Conservation (phyloP, 2,329 filamentous ascomycete species). For the Graphilbum ipis-grandicollis region DNA sequence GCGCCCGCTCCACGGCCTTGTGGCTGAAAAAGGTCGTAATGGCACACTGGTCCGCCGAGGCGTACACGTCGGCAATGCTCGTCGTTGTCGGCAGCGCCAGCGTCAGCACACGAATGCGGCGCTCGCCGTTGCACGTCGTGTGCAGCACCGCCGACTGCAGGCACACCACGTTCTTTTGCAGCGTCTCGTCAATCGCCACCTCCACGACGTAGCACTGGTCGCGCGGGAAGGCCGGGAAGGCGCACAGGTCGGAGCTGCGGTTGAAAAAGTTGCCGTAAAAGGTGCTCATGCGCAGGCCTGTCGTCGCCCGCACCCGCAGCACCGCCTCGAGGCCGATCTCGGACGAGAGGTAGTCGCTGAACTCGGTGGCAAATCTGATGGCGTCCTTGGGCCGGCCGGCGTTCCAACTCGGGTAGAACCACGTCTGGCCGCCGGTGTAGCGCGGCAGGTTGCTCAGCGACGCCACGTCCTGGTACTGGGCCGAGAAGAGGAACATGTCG, state of each 20-base stretch:
- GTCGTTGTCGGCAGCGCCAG: constrained; percentile 85
- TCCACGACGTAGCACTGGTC: constrained; percentile 97
- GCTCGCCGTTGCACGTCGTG: constrained; percentile 93
- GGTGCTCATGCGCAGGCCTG: constrained; percentile 85
- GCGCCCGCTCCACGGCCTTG: constrained; percentile 83
- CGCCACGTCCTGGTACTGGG: constrained; percentile 92
- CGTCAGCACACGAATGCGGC: constrained; percentile 87
- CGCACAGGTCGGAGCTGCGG: constrained; percentile 88
- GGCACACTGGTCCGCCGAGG: constrained; percentile 84
- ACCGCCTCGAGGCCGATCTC: constrained; percentile 96
- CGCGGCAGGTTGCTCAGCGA: constrained; percentile 87
- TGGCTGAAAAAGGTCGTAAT: constrained; percentile 91
- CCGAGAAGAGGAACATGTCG: constrained; percentile 94
- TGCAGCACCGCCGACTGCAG: constrained; percentile 90
- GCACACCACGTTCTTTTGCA: constrained; percentile 82
- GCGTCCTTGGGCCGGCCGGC: constrained; percentile 86
- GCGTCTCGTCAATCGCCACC: constrained; percentile 89
- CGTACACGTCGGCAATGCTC: constrained; percentile 78
- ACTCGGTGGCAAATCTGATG: constrained; percentile 93
- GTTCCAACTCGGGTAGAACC: constrained; percentile 97
- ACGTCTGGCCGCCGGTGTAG: constrained; percentile 94
- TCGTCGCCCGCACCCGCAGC: constrained; percentile 85
- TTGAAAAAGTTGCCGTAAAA: constrained; percentile 99
- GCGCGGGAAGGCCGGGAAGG: constrained; percentile 92
- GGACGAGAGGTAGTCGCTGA: constrained; percentile 89